Base-by-base conservation (phyloP, 805 yeast genomes). In the Cyberlindnera saturnus region DNA sequence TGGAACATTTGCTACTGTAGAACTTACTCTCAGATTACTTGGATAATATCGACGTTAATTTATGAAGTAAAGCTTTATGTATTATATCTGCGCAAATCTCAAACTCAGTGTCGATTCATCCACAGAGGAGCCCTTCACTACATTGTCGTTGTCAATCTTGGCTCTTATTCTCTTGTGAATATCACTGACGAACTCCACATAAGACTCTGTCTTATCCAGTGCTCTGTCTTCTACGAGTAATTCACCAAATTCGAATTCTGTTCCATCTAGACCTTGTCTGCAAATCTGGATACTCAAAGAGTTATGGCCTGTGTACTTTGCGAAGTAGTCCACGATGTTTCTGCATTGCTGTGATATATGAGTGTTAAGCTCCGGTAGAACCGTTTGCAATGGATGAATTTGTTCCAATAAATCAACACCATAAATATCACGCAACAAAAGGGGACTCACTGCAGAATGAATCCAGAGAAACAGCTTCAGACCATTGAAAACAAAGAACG, bases 1-100 rank as follows among this genome's bases (percentile, higher is more conserved):
- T 1, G 86, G 86, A 14, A 83, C 91, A 0, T 83, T 83, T 68
- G 86, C 89, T 3, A 77, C 83, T 13, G 90, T 83, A 3, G 91
- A 83, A 55, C 65, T 77, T 43, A 81, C 87, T 0, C 60, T 83
- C 46, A 63, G 91, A 40, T 32, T 57, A 13, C 31, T 57, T 17
- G 58, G 53, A 4, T 55, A 36, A 35, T 17, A n/a, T 23, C 28
- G 9, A 23, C 11, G 28, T 7, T 20, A 23, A 23, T 10, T 23
- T 23, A 23, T 31, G 15, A n/a, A 14, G 3, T n/a, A 7, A 14
- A 31, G 15, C 33, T 9, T 31, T 31, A n/a, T 38, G 14, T 38
- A 13, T 29, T 39, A 50, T 28, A 51, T 40, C n/a, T 53, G 53
- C 3, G 47, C 40, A 35, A 48, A 50, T 40, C 53, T 48, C 40